phyloP scores from a whole-genome alignment of 768 basidiomycete species.

The Cyclocybe aegerita region DNA sequence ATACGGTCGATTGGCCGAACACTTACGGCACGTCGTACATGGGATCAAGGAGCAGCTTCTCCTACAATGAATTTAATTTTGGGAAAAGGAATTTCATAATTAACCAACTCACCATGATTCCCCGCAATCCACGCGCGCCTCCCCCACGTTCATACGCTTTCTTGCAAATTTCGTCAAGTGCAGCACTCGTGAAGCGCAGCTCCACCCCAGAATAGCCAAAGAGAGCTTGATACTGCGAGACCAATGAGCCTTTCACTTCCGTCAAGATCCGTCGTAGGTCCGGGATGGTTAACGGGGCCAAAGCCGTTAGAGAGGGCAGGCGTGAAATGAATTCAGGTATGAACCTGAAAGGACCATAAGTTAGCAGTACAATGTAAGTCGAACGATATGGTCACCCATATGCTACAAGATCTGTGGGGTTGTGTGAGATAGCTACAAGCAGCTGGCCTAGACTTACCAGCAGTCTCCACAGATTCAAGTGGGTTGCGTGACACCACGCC shows the following conservation, averaged over 20 bases:
- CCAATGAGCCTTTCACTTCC: slow-evolving; percentile 87
- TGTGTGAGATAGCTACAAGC: not conserved
- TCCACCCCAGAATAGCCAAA: slow-evolving; percentile 85
- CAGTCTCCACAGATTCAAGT: slow-evolving; percentile 72
- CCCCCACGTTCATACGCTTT: slow-evolving; percentile 81
- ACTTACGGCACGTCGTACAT: slow-evolving; percentile 94
- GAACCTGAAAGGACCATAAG: slow-evolving; percentile 45
- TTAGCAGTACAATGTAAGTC: slow-evolving; percentile 3
- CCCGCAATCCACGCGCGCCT: slow-evolving; percentile 86
- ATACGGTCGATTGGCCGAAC: not conserved
- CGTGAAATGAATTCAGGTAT: slow-evolving; percentile 96
- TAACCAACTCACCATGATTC: slow-evolving; percentile 68
- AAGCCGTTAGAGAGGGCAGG: slow-evolving; percentile 86
- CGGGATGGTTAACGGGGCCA: slow-evolving; percentile 72
- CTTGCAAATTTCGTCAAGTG: slow-evolving; percentile 78
- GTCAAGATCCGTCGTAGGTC: slow-evolving; percentile 91
- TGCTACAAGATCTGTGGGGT: slow-evolving; percentile 67
- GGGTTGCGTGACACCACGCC: slow-evolving; percentile 49
- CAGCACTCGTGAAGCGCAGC: slow-evolving; percentile 80
- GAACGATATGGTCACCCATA: slow-evolving; percentile 56
- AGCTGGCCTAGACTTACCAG: slow-evolving; percentile 39
- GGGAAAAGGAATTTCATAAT: not conserved
- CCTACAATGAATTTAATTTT: slow-evolving; percentile 41
- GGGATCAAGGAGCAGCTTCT: slow-evolving; percentile 76
- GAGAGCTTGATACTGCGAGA: slow-evolving; percentile 85